Evolutionary conservation across 2,329 filamentous ascomycete species (phyloP).

Genomic region (Neofusicoccum cordaticola): DNA sequence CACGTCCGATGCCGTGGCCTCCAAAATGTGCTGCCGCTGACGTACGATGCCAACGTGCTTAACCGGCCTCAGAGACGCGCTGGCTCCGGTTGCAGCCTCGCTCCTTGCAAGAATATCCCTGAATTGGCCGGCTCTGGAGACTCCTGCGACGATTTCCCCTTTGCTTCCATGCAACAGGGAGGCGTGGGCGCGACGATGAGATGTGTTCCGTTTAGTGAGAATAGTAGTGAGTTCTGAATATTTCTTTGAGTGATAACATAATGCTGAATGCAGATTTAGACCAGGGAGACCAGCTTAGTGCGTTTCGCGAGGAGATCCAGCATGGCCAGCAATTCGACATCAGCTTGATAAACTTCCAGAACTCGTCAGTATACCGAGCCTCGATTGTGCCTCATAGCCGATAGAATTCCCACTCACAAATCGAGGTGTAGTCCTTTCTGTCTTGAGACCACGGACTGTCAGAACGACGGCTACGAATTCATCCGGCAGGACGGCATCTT

Average conservation of each 20-base stretch:
- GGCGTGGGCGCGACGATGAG: not conserved
- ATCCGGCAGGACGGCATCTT: not conserved
- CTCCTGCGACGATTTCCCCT: not conserved
- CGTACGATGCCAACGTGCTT: not conserved
- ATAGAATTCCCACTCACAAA: too few species aligned
- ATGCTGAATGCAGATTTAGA: not conserved
- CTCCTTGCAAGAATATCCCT: not conserved
- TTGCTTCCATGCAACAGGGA: not conserved
- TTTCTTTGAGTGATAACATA: too few species aligned
- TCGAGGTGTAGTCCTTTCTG: not conserved
- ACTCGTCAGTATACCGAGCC: not conserved
- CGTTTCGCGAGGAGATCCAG: not conserved
- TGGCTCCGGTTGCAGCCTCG: not conserved
- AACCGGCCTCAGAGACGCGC: not conserved
- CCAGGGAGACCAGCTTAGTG: not conserved
- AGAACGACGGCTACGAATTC: not conserved
- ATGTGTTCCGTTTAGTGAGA: not conserved
- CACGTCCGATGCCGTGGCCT: not conserved
- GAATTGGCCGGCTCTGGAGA: not conserved
- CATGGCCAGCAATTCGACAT: not conserved
- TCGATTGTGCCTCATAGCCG: too few species aligned
- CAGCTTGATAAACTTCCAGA: not conserved
- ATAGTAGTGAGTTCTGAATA: not conserved
- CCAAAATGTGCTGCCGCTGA: not conserved
- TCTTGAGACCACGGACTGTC: not conserved